Conservation (phyloP, 2,329 filamentous ascomycete species). For the Ophiosphaerella herpotricha region DNA sequence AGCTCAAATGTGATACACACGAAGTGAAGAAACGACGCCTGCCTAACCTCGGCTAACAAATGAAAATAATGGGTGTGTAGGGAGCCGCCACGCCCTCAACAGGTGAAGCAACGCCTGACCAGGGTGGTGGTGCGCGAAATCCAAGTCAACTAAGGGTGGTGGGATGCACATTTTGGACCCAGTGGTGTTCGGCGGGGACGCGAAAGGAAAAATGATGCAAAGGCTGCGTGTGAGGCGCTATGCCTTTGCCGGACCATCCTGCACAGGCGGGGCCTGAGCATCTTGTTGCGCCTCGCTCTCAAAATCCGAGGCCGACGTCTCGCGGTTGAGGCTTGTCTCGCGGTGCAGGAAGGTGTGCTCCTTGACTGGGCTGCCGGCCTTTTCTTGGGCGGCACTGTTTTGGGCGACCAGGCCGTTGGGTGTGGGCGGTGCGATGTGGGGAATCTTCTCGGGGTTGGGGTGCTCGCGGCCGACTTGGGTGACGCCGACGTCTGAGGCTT, state of each 20-base stretch:
- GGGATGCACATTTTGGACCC: constrained; percentile 24
- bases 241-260: constrained; percentile 24
- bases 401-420: constrained; percentile 48
- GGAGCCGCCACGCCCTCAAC: background rate
- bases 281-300: constrained; percentile 38
- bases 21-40: constrained; percentile 19
- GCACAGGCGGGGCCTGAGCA: background rate
- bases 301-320: constrained; percentile 74
- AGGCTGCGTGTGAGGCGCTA: constrained; percentile 11
- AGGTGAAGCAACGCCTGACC: constrained; percentile 17
- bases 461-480: constrained; percentile 94
- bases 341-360: constrained; percentile 86
- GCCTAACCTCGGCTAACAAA: background rate
- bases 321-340: constrained; percentile 75
- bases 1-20: constrained; percentile 21
- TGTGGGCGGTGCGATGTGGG: constrained; percentile 75
- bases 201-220: constrained; percentile 4
- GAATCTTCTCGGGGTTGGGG: constrained; percentile 92
- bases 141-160: constrained; percentile 17
- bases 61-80: constrained; percentile 8
- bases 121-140: constrained; percentile 8
- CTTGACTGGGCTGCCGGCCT: constrained; percentile 80
- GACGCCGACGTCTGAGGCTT: constrained; percentile 90
- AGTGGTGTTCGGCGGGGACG: constrained; percentile 6
- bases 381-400: constrained; percentile 46